A percentile compares a stretch with the other conserved stretches of the same genome.
These are phyloP conservation scores for Jaltomata sinuosa DNA, from an alignment of 257 asterid species.

Conservation along the genomic window DNA sequence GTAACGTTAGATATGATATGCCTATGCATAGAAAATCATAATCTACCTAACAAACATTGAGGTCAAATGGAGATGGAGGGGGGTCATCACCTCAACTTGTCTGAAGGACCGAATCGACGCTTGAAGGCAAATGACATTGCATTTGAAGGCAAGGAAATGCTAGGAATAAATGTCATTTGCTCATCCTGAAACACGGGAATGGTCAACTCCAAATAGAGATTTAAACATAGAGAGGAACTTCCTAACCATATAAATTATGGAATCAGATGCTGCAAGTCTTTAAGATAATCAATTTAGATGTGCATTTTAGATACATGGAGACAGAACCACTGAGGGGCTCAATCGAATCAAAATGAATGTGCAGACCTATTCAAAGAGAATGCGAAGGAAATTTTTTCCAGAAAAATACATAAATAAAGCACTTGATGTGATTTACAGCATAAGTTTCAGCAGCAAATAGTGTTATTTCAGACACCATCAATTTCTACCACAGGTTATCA, in stretches of 20 bases:
- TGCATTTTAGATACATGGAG: background rate
- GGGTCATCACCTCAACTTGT: constrained; percentile 66
- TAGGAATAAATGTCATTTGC: constrained; percentile 80
- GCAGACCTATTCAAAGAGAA: background rate
- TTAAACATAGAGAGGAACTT: background rate
- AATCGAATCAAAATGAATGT: background rate
- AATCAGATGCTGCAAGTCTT: background rate
- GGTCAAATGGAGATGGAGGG: background rate
- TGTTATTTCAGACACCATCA: background rate
- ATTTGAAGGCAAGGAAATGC: constrained; percentile 76
- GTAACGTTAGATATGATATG: background rate
- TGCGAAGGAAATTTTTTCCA: background rate
- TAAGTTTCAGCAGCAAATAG: background rate
- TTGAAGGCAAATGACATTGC: constrained; percentile 68
- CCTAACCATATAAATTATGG: background rate
- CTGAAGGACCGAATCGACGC: constrained; percentile 71
- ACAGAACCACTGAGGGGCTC: background rate
- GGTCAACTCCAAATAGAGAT: constrained; percentile 2
- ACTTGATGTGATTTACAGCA: background rate
- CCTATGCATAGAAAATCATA: background rate
- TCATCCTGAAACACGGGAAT: constrained; percentile 47
- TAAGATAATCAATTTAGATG: background rate
- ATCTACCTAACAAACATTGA: background rate
- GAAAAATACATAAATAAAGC: background rate
- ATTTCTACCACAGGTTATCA: background rate